Conservation (phyloP, 2,329 filamentous ascomycete species). For the Penicillium frequentans region DNA sequence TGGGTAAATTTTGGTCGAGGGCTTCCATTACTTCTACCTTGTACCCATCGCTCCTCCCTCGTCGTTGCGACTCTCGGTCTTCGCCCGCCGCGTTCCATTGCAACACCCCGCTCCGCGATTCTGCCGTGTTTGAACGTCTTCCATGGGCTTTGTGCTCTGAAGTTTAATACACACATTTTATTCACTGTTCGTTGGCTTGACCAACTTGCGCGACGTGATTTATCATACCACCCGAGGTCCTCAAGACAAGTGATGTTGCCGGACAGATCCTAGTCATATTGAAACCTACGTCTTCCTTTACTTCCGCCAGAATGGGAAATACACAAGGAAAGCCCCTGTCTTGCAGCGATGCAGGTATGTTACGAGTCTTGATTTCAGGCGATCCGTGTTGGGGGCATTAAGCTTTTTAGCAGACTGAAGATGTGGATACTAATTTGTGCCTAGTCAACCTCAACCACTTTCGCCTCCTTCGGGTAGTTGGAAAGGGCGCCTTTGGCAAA, state of each 20-base stretch:
- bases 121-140: constrained; percentile 12
- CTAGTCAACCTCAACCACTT: constrained; percentile 97
- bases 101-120: constrained; percentile 18
- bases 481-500: constrained; percentile 97
- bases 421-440: constrained; percentile 17
- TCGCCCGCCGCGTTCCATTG: constrained; percentile 13
- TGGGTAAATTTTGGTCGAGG: background rate
- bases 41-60: background rate
- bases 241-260: constrained; percentile 24
- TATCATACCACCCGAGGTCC: background rate
- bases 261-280: constrained; percentile 18
- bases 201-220: background rate
- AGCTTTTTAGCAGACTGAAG: background rate
- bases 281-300: constrained; percentile 16
- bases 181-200: background rate
- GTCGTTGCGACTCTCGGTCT: background rate
- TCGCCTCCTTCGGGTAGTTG: constrained; percentile 88
- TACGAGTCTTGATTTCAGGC: constrained; percentile 3
- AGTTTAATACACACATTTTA: constrained; percentile 1
- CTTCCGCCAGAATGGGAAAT: constrained; percentile 72
- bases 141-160: constrained; percentile 17
- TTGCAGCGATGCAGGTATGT: constrained; percentile 86
- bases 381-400: constrained; percentile 4
- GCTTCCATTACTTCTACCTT: background rate
- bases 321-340: constrained; percentile 90